Evolutionary conservation across 148 eudicot species (phyloP).

Genomic region (Rhododendron ferrugineum): DNA sequence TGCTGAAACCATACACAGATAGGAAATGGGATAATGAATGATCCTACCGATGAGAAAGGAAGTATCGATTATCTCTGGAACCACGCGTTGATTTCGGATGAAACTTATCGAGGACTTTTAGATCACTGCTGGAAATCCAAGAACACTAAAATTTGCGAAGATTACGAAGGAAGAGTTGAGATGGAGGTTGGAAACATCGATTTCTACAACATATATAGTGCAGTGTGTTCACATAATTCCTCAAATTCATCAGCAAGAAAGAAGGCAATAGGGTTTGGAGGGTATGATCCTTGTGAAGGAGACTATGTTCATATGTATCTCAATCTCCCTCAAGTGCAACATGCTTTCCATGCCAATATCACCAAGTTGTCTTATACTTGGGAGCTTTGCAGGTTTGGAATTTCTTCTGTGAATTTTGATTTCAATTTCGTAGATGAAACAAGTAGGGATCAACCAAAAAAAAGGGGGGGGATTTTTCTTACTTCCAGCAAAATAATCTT

Average conservation of each 20-base stretch:
- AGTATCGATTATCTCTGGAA: constrained; percentile 19
- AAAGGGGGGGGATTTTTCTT: not conserved
- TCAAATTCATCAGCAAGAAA: not conserved
- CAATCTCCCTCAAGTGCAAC: constrained; percentile 24
- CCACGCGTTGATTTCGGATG: constrained; percentile 24
- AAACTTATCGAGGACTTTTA: constrained; percentile 14
- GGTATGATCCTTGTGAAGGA: constrained; percentile 25
- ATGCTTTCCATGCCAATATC: constrained; percentile 21
- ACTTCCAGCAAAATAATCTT: not conserved
- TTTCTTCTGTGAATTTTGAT: not conserved
- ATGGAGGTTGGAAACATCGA: constrained; percentile 17
- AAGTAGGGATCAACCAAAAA: not conserved
- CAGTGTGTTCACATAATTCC: constrained; percentile 10
- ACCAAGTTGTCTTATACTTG: constrained; percentile 22
- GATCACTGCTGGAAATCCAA: constrained; percentile 12
- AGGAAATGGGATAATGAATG: constrained; percentile 27
- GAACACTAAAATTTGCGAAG: not conserved
- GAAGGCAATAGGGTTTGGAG: not conserved
- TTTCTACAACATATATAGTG: constrained; percentile 21
- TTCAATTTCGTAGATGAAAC: not conserved
- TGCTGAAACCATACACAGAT: constrained; percentile 13
- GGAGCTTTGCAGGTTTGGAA: constrained; percentile 21
- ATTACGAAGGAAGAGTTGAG: constrained; percentile 1
- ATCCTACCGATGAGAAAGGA: constrained; percentile 18
- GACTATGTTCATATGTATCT: constrained; percentile 13